Base-by-base conservation (phyloP, 495 filamentous ascomycete genomes). In the Aspergillus nanangensis region DNA sequence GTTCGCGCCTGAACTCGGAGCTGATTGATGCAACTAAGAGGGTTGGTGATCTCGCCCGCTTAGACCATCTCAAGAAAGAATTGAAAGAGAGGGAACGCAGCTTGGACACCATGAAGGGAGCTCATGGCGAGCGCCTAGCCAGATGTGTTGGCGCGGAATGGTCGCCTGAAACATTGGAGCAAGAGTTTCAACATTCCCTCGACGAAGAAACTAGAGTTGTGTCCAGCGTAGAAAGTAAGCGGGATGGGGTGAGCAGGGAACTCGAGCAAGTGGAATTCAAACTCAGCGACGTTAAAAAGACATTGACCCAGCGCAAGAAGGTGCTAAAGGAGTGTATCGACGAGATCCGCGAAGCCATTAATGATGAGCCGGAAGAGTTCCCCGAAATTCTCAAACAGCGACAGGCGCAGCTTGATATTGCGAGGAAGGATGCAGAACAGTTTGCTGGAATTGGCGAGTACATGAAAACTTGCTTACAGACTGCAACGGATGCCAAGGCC, bases 31-130 rank as follows among this genome's bases (percentile, higher is more conserved):
- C 81, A 47, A 93, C 87, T 0, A 78, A 82, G 46, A 79, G 87
- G 50, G 89, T 88, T 23, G 75, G 80, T 3, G 88, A 90, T 37
- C 71, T 88, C 24, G 94, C 92, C 29, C 80, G 82, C 42, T 70
- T 97, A 5, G 86, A 90, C 38, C 77, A 87, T 52, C 71, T 88
- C 11, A 86, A 84, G 52, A 88, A 88, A 45, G 82, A 94, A 50
- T 58, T 86, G 15, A 82, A 82, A 42, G 84, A 88, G 34, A 74
- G 81, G 18, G 75, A 83, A 58, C 78, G 77, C 17, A 83, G 84
- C 31, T 66, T 96, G 3, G 75, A 87, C 13, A 92, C 87, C 1
- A 80, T 96, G 75, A 81, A 71, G 43, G 79, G 71, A 17, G 86
- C 87, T 0, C 87, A 94, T 67, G 77, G 76, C 20, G 76, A 83